Conservation (phyloP, 2,329 filamentous ascomycete species). For the Venturia aucupariae region DNA sequence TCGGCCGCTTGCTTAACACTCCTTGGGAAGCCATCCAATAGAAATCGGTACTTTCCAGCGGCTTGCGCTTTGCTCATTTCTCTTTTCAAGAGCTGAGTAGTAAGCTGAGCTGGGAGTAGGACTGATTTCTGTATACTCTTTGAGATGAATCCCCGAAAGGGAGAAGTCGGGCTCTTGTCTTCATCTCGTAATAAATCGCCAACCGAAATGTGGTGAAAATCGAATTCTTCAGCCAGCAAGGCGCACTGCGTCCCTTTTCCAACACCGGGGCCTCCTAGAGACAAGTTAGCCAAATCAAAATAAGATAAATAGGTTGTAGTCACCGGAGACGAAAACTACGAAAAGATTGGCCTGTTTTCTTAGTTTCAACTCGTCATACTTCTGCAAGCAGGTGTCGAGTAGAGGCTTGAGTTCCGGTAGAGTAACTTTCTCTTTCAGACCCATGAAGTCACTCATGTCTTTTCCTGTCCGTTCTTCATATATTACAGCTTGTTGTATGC, state of each 20-base stretch:
- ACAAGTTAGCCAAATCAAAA: no score
- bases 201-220: constrained; percentile 14
- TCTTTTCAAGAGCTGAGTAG: constrained; percentile 14
- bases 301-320: no score
- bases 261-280: constrained; percentile 11
- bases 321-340: no score
- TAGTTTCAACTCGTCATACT: no score
- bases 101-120: constrained; percentile 14
- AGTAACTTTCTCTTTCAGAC: constrained; percentile 10
- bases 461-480: constrained; percentile 12
- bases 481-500: constrained; percentile 9
- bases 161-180: constrained; percentile 12
- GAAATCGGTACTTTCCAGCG: constrained; percentile 14
- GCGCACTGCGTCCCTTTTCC: constrained; percentile 11
- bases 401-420: constrained; percentile 10
- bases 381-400: no score
- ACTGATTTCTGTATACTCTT: constrained; percentile 15
- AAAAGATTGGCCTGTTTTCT: no score
- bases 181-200: constrained; percentile 15
- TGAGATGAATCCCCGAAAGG: constrained; percentile 13
- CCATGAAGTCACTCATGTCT: constrained; percentile 11
- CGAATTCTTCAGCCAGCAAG: constrained; percentile 13
- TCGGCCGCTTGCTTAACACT: constrained; percentile 5
- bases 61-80: constrained; percentile 14
- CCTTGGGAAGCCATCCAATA: constrained; percentile 13